phyloP scores from a whole-genome alignment of 2,329 filamentous ascomycete species.

The Talaromyces sp. region DNA sequence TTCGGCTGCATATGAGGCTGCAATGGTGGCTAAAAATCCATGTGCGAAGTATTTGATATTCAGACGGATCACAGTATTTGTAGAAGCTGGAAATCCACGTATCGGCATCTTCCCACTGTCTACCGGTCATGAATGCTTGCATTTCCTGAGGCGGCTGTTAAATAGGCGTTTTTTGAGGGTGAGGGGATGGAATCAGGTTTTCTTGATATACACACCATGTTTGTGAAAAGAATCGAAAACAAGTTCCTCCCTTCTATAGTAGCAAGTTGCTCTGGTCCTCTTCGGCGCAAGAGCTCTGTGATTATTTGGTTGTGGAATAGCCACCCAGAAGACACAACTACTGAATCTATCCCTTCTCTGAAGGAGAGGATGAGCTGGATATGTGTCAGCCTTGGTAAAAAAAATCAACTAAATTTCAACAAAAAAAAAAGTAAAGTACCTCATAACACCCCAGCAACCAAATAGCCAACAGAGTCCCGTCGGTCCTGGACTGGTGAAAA shows the following conservation, averaged over 20 bases:
- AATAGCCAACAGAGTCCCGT: neutral
- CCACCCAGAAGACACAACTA: neutral
- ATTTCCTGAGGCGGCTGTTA: neutral
- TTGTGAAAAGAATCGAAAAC: neutral
- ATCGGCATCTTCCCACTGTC: neutral
- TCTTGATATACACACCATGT: neutral
- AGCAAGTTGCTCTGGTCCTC: neutral
- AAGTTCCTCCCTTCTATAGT: neutral
- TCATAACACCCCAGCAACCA: neutral
- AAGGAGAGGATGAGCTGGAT: neutral
- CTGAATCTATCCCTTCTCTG: neutral
- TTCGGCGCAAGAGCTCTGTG: neutral
- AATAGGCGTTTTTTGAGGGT: no score
- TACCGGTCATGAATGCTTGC: neutral
- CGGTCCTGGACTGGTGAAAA: neutral
- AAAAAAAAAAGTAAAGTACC: neutral
- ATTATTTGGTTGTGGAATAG: neutral
- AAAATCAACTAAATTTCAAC: neutral
- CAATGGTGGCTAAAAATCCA: neutral
- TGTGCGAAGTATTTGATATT: neutral
- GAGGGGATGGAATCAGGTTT: no score
- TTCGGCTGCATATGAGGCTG: neutral
- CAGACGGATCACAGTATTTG: neutral
- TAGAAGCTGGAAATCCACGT: neutral
- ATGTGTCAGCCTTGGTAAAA: neutral